A percentile compares a stretch with the other conserved stretches of the same genome.
Evolutionary conservation across 2,329 filamentous ascomycete species (phyloP).

Genomic region (Metarhizium album): DNA sequence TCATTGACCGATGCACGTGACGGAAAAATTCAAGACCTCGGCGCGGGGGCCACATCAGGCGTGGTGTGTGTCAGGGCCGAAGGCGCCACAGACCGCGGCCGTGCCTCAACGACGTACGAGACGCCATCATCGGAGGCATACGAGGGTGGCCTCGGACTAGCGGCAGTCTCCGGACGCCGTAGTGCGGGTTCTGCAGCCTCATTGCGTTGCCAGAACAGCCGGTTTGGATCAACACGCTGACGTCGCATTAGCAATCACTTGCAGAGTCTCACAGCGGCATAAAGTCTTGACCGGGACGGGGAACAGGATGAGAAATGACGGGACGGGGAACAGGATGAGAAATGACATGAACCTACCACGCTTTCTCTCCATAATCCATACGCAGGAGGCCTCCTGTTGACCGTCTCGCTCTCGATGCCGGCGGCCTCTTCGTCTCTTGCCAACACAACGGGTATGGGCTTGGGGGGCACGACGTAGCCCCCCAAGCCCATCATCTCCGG

Average conservation of each 20-base stretch:
- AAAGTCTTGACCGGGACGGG: too few species aligned
- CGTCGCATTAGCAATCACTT: not conserved
- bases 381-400: slow-evolving; percentile 60
- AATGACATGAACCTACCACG: slow-evolving; percentile 65
- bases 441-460: slow-evolving; percentile 68
- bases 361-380: slow-evolving; percentile 80
- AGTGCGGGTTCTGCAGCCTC: slow-evolving; percentile 22
- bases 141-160: slow-evolving; percentile 52
- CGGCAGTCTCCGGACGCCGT: slow-evolving; percentile 14
- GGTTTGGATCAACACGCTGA: slow-evolving; percentile 66
- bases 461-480: slow-evolving; percentile 58
- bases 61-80: slow-evolving; percentile 21
- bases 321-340: too few species aligned
- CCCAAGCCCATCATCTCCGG: slow-evolving; percentile 41
- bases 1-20: not conserved
- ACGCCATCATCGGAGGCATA: slow-evolving; percentile 69
- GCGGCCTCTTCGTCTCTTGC: slow-evolving; percentile 63
- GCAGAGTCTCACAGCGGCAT: too few species aligned
- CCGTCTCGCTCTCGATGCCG: slow-evolving; percentile 41
- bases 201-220: slow-evolving; percentile 71
- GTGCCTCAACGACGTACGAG: slow-evolving; percentile 58
- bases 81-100: slow-evolving; percentile 48
- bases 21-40: not conserved
- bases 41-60: not conserved
- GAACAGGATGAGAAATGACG: too few species aligned